These are phyloP conservation scores for Alternaria conjuncta DNA, from an alignment of 2,329 filamentous ascomycete genomes.

Conservation along the genomic window DNA sequence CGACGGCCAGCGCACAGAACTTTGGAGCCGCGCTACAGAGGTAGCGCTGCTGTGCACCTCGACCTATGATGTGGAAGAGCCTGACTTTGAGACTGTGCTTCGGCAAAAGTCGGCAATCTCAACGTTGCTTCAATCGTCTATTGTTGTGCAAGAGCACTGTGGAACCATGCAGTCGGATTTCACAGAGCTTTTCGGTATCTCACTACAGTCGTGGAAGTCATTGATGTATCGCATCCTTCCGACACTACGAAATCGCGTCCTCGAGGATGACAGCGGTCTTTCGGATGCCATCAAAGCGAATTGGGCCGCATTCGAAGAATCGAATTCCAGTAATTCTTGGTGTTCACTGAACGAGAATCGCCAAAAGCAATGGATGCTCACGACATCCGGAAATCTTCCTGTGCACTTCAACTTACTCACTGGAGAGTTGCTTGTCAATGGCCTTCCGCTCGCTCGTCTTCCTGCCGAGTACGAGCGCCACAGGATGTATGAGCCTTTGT, in stretches of 20 bases:
- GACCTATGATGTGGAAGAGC: conserved; percentile 55
- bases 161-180: background rate
- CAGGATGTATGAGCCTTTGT: conserved; percentile 52
- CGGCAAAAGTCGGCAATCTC: conserved; percentile 15
- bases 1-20: conserved; percentile 33
- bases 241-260: conserved; percentile 7
- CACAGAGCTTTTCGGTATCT: conserved; percentile 3
- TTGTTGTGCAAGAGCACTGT: conserved; percentile 27
- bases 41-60: conserved; percentile 52
- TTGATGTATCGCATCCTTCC: conserved; percentile 25
- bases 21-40: conserved; percentile 48
- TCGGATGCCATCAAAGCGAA: conserved; percentile 20
- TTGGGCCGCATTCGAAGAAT: conserved; percentile 29
- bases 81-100: conserved; percentile 39
- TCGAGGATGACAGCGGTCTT: conserved; percentile 10
- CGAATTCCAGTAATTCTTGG: conserved; percentile 13
- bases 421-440: conserved; percentile 61
- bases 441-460: conserved; percentile 56
- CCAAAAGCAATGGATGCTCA: conserved; percentile 45
- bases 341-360: background rate
- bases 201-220: conserved; percentile 23
- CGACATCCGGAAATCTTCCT: conserved; percentile 10
- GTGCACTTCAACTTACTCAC: conserved; percentile 59
- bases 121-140: conserved; percentile 28
- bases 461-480: conserved; percentile 55